Base-by-base conservation (phyloP, 192 early-diverging fungal genomes). In the Entomortierella parvispora region DNA sequence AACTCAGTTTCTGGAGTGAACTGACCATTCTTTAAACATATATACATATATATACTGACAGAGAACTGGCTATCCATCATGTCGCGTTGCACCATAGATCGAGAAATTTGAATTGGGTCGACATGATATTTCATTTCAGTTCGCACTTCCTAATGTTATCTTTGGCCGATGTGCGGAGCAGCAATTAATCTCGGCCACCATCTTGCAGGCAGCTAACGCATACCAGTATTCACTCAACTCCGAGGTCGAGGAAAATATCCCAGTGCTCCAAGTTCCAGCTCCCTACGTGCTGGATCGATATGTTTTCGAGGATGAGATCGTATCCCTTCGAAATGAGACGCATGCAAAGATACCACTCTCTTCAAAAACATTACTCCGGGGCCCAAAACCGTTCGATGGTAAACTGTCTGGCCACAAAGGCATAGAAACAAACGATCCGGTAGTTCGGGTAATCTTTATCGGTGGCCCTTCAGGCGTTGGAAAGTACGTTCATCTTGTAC, bases 381-480 rank as follows among this genome's bases (percentile, higher is more conserved):
- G 51, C 2, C 60, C 65, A 2, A 77, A 63, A 34, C 61, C 66
- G 0, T 77, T 77, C 53, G 50, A 58, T n/a, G 57, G 62, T 12
- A 53, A 68, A 23, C 63, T 61, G 3, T 26, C 64, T 22, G 60
- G 63, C 9, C 65, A 49, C 2, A 65, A 60, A 20, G 34, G 7
- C 37, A 9, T 47, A 9, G 74, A 63, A 40, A 28, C 33, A 9
- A 68, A 46, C 3, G 74, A 77, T 31, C 74, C 74, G n/a, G 66
- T 77, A 2, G 61, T 77, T 1, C 44, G 74, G 28, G 74, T 77
- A 0, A 67, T 77, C 3, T 77, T 77, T 52, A 65, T 77, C 22
- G 64, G 74, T 47, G 74, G 74, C 2, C 54, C 74, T 2, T 64
- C 74, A 23, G 74, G 74, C 1, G 74, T 77, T 37, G 74, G 74